Percentiles rank a stretch among this genome's conserved stretches.
phyloP scores from a whole-genome alignment of 441 rosid genomes.

The Geranium incanum region DNA sequence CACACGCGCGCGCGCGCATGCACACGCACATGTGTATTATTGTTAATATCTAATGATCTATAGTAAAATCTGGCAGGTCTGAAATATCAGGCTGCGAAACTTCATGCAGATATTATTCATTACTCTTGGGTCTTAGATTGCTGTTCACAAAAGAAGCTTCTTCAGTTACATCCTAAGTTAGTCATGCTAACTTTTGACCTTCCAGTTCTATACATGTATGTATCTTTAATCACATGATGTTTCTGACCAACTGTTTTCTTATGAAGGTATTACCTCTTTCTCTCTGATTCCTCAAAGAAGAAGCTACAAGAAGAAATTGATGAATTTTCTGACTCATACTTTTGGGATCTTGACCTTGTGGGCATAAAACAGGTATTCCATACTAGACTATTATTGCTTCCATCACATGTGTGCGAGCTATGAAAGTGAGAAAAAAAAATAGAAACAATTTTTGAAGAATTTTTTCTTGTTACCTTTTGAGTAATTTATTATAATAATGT shows the following conservation, averaged over 20 bases:
- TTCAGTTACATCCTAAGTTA: slow-evolving; percentile 85
- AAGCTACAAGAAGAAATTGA: slow-evolving; percentile 80
- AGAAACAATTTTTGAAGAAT: background rate
- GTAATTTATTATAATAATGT: slow-evolving; percentile 2
- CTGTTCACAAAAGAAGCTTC: slow-evolving; percentile 62
- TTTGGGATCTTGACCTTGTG: slow-evolving; percentile 64
- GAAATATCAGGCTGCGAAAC: slow-evolving; percentile 85
- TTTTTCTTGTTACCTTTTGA: background rate
- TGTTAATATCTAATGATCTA: background rate
- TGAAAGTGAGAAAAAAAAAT: slow-evolving; percentile 11
- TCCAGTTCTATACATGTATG: slow-evolving; percentile 11
- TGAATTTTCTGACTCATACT: slow-evolving; percentile 78
- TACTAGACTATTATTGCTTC: background rate
- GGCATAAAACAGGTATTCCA: slow-evolving; percentile 65
- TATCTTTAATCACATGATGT: background rate
- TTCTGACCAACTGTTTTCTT: slow-evolving; percentile 15
- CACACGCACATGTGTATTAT: background rate
- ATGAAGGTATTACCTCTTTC: slow-evolving; percentile 75
- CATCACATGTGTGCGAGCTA: background rate
- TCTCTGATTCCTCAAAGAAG: slow-evolving; percentile 61
- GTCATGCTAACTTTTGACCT: slow-evolving; percentile 23
- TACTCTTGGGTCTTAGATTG: slow-evolving; percentile 86
- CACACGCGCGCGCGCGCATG: background rate
- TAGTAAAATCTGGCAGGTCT: slow-evolving; percentile 47
- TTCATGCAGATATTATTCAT: slow-evolving; percentile 70